A percentile compares a stretch with the other conserved stretches of the same genome.
These are phyloP conservation scores for Colletotrichum sp. DNA, from an alignment of 2,329 filamentous ascomycete genomes.

Conservation along the genomic window DNA sequence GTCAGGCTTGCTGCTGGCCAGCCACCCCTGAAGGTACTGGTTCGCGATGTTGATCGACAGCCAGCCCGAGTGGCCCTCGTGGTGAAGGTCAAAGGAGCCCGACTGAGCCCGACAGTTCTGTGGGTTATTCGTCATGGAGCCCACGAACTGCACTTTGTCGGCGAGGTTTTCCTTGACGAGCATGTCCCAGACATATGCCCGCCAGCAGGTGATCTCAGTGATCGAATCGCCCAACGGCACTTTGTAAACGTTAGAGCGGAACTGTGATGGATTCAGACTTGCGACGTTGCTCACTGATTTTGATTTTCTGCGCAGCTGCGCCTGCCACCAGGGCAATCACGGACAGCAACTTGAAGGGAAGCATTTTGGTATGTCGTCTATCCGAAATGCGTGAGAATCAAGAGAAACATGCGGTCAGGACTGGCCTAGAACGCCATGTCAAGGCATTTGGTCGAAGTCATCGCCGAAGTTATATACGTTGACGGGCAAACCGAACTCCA, in stretches of 20 bases:
- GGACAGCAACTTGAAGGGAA: background rate
- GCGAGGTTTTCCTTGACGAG: constrained; percentile 37
- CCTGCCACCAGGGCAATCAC: background rate
- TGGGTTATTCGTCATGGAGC: constrained; percentile 42
- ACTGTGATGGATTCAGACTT: background rate
- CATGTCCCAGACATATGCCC: constrained; percentile 44
- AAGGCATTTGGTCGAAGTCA: background rate
- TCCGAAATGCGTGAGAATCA: too few relatives aligned
- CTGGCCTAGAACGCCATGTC: background rate
- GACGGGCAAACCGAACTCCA: background rate
- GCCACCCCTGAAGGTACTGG: constrained; percentile 43
- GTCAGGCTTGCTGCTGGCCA: constrained; percentile 40
- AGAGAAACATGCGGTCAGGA: background rate
- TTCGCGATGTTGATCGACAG: constrained; percentile 48
- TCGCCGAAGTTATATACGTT: background rate
- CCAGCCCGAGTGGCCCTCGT: constrained; percentile 50
- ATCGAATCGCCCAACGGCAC: constrained; percentile 47
- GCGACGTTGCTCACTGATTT: background rate
- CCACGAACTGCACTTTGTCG: constrained; percentile 45
- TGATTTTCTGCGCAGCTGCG: background rate
- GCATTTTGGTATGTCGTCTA: background rate
- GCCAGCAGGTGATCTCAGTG: constrained; percentile 52
- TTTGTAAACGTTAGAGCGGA: background rate
- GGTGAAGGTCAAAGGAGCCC: constrained; percentile 39
- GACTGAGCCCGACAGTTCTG: constrained; percentile 38